These are phyloP conservation scores for Metarhizium sp. DNA, from an alignment of 2,329 filamentous ascomycete genomes.

Conservation along the genomic window DNA sequence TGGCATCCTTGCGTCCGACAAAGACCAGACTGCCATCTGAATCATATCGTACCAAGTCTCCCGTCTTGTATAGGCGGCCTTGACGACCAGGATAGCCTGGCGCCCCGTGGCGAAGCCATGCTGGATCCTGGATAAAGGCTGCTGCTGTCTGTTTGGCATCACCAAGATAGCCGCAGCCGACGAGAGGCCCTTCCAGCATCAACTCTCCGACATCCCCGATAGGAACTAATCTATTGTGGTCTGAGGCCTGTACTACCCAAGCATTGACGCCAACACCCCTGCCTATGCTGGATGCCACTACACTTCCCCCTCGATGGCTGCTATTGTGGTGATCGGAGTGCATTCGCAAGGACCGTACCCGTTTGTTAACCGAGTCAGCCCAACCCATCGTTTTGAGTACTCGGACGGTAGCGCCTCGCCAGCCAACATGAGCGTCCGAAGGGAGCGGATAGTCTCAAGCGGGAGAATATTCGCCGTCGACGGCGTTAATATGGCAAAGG, in stretches of 20 bases:
- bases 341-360: slow-evolving; percentile 14
- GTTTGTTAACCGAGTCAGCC: slow-evolving; percentile 5
- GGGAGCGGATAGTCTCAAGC: slow-evolving; percentile 5
- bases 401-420: slow-evolving; percentile 7
- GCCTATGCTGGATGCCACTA: not conserved
- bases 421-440: slow-evolving; percentile 5
- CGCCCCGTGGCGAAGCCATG: slow-evolving; percentile 20
- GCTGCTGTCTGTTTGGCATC: slow-evolving; percentile 33
- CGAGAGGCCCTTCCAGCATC: slow-evolving; percentile 28
- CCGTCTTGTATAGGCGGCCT: slow-evolving; percentile 23
- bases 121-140: slow-evolving; percentile 33
- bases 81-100: slow-evolving; percentile 18
- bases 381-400: not conserved
- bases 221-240: slow-evolving; percentile 14
- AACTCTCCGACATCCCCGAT: slow-evolving; percentile 20
- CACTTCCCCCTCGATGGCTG: not conserved
- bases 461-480: slow-evolving; percentile 10
- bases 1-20: slow-evolving; percentile 31
- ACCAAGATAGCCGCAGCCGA: slow-evolving; percentile 40
- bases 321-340: slow-evolving; percentile 6
- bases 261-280: slow-evolving; percentile 3
- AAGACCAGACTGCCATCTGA: slow-evolving; percentile 19
- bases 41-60: slow-evolving; percentile 19
- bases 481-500: slow-evolving; percentile 3
- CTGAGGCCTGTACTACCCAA: slow-evolving; percentile 20